A percentile compares a stretch with the other conserved stretches of the same genome.
phyloP scores from a whole-genome alignment of 202 grass and related monocot genomes.

The Saccharum hybrid region DNA sequence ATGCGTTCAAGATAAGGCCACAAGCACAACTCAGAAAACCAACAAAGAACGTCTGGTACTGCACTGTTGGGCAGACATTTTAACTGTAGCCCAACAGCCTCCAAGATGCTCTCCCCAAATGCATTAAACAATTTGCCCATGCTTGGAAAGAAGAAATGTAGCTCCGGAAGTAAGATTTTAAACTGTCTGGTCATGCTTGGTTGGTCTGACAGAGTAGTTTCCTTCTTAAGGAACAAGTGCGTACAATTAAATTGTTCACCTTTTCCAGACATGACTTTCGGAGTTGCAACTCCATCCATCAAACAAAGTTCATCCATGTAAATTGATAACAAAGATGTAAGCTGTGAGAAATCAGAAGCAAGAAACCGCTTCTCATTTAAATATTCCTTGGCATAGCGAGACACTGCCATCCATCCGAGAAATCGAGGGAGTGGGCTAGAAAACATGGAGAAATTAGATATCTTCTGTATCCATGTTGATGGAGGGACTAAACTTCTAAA shows the following conservation, averaged over 20 bases:
- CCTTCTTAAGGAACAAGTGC: slow-evolving; percentile 52
- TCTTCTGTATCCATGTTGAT: slow-evolving; percentile 88
- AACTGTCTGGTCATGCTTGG: slow-evolving; percentile 52
- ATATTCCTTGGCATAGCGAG: slow-evolving; percentile 82
- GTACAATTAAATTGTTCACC: slow-evolving; percentile 45
- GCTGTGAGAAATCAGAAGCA: slow-evolving; percentile 92
- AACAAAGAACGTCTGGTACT: slow-evolving; percentile 87
- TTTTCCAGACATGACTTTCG: slow-evolving; percentile 51
- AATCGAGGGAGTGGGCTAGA: slow-evolving; percentile 73
- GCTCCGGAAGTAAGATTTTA: slow-evolving; percentile 66
- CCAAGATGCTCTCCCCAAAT: slow-evolving; percentile 87
- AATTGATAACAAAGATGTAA: slow-evolving; percentile 83
- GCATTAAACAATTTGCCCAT: slow-evolving; percentile 69
- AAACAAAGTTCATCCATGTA: slow-evolving; percentile 81
- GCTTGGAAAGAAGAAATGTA: slow-evolving; percentile 89
- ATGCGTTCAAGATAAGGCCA: slow-evolving; percentile 83
- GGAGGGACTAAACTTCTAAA: slow-evolving; percentile 84
- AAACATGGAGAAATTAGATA: slow-evolving; percentile 67
- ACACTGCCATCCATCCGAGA: slow-evolving; percentile 92
- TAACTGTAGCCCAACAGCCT: slow-evolving; percentile 83
- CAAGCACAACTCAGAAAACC: slow-evolving; percentile 96
- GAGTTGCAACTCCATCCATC: slow-evolving; percentile 60
- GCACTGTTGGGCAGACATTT: slow-evolving; percentile 74
- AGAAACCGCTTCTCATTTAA: slow-evolving; percentile 74
- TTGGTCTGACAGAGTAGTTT: slow-evolving; percentile 42